phyloP scores from a whole-genome alignment of 164 flowering plant genomes.

The Dillenia turbinata region DNA sequence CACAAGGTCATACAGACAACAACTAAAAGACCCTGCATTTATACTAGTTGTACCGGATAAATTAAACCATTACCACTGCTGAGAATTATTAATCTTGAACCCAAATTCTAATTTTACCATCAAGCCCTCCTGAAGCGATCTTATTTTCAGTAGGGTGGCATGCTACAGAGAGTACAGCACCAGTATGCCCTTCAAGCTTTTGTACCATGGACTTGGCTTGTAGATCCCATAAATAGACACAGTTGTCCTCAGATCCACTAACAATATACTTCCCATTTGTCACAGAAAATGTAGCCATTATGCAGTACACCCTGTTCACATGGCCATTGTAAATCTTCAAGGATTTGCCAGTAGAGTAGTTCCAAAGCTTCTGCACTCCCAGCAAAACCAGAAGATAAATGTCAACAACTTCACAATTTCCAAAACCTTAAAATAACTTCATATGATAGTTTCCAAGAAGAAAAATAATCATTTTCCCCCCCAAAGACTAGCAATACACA shows the following conservation, averaged over 20 bases:
- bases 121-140: slow-evolving; percentile 87
- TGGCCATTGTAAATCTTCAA: slow-evolving; percentile 80
- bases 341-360: slow-evolving; percentile 68
- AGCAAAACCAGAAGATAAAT: background rate
- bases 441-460: no score
- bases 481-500: no score
- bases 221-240: slow-evolving; percentile 89
- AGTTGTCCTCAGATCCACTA: slow-evolving; percentile 90
- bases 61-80: background rate
- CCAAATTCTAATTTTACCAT: slow-evolving; percentile 76
- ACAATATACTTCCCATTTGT: slow-evolving; percentile 88
- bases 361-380: slow-evolving; percentile 72
- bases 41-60: no score
- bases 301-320: slow-evolving; percentile 57
- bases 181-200: slow-evolving; percentile 86
- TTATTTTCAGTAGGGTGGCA: slow-evolving; percentile 80
- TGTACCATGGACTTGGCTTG: slow-evolving; percentile 72
- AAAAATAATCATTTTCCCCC: no score
- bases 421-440: no score
- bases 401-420: no score
- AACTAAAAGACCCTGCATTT: no score
- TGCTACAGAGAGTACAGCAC: slow-evolving; percentile 73
- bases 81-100: slow-evolving; percentile 47
- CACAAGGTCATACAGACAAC: no score
- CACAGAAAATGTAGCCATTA: slow-evolving; percentile 78